phyloP scores from a whole-genome alignment of 192 early-diverging fungal genomes.

The Funneliformis mosseae region DNA sequence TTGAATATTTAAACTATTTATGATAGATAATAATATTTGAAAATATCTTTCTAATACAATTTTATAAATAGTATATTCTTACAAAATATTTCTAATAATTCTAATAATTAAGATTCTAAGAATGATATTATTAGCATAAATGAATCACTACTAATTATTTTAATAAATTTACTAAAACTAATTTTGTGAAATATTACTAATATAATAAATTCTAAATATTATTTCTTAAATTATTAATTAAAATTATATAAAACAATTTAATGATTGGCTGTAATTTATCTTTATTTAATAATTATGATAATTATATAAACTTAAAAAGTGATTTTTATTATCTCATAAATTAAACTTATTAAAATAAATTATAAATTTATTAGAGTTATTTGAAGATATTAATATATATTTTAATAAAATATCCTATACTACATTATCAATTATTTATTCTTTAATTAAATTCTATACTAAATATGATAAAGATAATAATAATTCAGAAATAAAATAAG shows the following conservation, averaged over 20 bases:
- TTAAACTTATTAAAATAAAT: background rate
- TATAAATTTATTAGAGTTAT: background rate
- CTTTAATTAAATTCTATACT: background rate
- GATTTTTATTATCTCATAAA: background rate
- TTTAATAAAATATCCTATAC: background rate
- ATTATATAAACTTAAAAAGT: background rate
- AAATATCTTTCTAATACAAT: no score
- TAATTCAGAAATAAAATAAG: background rate
- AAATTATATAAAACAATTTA: background rate
- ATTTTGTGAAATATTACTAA: background rate
- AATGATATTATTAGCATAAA: background rate
- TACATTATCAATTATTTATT: slow-evolving; percentile 3
- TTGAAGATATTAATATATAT: background rate
- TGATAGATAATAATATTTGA: no score
- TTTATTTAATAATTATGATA: background rate
- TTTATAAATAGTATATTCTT: no score
- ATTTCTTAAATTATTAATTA: background rate
- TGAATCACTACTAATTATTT: no score
- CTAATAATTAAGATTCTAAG: background rate
- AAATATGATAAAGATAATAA: no score
- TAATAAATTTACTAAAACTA: background rate
- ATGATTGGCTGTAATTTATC: background rate
- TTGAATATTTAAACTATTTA: no score
- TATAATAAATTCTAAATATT: background rate
- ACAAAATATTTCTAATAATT: background rate